Evolutionary conservation across 75 land plant species (phyloP).

Genomic region (Ceratopteris richardii): DNA sequence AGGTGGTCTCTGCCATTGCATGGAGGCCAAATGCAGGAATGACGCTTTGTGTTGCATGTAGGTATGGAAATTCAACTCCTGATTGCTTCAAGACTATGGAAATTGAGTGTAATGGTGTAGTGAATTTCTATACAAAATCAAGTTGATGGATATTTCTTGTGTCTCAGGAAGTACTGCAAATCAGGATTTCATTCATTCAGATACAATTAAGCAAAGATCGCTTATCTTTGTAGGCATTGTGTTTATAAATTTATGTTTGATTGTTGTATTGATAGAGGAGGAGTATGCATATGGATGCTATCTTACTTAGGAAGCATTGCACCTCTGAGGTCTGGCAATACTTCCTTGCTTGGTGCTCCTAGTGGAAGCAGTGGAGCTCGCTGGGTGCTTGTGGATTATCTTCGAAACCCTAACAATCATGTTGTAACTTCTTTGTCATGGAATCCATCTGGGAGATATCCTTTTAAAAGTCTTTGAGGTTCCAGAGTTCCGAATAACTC

Average conservation of each 20-base stretch:
- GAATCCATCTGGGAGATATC: slow-evolving; percentile 98
- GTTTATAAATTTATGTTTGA: no score
- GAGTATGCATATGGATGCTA: slow-evolving; percentile 90
- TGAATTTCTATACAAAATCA: no score
- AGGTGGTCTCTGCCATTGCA: slow-evolving; percentile 62
- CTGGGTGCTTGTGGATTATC: slow-evolving; percentile 81
- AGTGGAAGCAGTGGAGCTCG: slow-evolving; percentile 58
- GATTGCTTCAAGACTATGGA: no score
- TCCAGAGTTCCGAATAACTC: no score
- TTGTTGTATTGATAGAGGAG: slow-evolving; percentile 50
- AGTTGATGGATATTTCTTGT: no score
- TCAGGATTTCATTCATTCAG: no score
- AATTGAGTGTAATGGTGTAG: no score
- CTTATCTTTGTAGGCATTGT: no score
- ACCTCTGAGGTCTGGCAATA: slow-evolving; percentile 58
- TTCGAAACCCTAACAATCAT: slow-evolving; percentile 40
- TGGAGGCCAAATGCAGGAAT: slow-evolving; percentile 95
- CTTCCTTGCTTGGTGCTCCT: slow-evolving; percentile 44
- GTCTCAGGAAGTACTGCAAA: no score
- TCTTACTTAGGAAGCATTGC: slow-evolving; percentile 73
- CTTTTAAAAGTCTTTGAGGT: slow-evolving; percentile 8
- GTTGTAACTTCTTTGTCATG: slow-evolving; percentile 63
- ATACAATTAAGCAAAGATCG: no score
- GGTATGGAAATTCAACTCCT: slow-evolving; percentile 27
- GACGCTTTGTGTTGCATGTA: slow-evolving; percentile 76